A percentile compares a stretch with the other conserved stretches of the same genome.
These are phyloP conservation scores for Vavraia culicis DNA, from an alignment of 371 early-diverging fungal species.

Conservation along the genomic window DNA sequence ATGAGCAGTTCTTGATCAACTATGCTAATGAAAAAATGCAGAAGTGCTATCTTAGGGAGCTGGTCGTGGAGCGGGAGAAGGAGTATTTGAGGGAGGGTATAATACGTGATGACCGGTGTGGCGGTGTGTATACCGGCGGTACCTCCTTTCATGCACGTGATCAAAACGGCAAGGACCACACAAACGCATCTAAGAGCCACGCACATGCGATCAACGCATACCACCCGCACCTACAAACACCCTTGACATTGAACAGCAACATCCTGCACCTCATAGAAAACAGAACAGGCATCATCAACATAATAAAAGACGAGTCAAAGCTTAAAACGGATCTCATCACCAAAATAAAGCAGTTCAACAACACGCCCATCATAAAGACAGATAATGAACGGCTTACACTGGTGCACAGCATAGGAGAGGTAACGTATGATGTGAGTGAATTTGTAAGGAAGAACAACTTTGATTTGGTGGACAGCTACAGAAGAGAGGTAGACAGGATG, in stretches of 20 bases:
- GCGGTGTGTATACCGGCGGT: not conserved
- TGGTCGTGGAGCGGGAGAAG: constrained; percentile 64
- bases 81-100: constrained; percentile 50
- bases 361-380: constrained; percentile 4
- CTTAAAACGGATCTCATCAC: constrained; percentile 22
- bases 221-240: not conserved
- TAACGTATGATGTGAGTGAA: constrained; percentile 65
- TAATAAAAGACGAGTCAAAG: constrained; percentile 43
- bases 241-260: too few species aligned
- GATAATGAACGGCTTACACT: constrained; percentile 49
- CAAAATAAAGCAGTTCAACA: constrained; percentile 30
- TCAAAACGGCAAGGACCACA: not conserved
- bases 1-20: constrained; percentile 48
- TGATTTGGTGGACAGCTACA: too few species aligned
- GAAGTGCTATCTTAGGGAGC: constrained; percentile 56
- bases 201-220: not conserved
- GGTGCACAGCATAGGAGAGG: constrained; percentile 78
- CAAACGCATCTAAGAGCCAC: not conserved
- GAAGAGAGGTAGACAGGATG: too few species aligned
- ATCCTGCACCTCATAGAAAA: constrained; percentile 39
- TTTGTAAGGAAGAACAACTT: constrained; percentile 96
- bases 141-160: not conserved
- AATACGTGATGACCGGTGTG: not conserved
- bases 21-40: constrained; percentile 52
- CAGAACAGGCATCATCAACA: constrained; percentile 37